Conservation (phyloP, 495 filamentous ascomycete species). For the Trichoderma virens region DNA sequence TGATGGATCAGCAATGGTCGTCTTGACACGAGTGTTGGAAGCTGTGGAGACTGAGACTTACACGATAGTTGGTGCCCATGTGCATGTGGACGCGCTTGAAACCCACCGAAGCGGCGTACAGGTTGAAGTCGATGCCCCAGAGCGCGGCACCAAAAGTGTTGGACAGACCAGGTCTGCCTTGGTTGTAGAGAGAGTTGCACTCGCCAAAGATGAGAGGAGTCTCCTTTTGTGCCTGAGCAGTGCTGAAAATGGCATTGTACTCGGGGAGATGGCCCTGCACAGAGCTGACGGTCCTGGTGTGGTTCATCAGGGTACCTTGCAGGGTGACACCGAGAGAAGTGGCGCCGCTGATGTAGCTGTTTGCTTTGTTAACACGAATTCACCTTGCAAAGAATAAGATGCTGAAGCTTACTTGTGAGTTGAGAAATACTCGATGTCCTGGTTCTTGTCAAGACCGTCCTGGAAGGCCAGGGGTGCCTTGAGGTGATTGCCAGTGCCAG, state of each 20-base stretch:
- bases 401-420: constrained; percentile 49
- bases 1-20: not conserved
- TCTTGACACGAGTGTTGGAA: not conserved
- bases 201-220: constrained; percentile 55
- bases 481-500: constrained; percentile 45
- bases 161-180: constrained; percentile 55
- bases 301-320: constrained; percentile 59
- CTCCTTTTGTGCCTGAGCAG: constrained; percentile 23
- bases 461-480: constrained; percentile 44
- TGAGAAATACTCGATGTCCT: constrained; percentile 49
- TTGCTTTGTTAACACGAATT: not conserved
- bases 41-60: constrained; percentile 11
- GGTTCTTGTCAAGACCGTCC: constrained; percentile 41
- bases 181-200: constrained; percentile 56
- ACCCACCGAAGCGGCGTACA: constrained; percentile 48
- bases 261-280: constrained; percentile 41
- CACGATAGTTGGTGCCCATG: constrained; percentile 54
- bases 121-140: constrained; percentile 61
- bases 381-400: not conserved
- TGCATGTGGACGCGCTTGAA: constrained; percentile 61
- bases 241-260: constrained; percentile 29
- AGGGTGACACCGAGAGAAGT: constrained; percentile 56
- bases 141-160: constrained; percentile 66
- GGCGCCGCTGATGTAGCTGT: constrained; percentile 58
- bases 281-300: constrained; percentile 45